Evolutionary conservation across 192 early-diverging fungal genomes (phyloP).

Genomic region (Pilaira anomala): DNA sequence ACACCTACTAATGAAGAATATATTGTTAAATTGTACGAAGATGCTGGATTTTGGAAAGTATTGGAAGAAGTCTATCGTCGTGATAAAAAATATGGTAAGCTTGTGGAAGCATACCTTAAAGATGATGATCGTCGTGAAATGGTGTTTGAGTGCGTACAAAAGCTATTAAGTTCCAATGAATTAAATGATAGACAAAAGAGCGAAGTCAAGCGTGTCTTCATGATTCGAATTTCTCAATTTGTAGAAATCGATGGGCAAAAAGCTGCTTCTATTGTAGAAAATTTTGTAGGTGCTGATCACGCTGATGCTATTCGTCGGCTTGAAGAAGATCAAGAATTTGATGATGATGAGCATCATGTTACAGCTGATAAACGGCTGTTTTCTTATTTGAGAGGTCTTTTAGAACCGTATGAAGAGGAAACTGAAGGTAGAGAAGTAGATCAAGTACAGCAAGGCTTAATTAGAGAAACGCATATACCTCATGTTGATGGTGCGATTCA

Average conservation of each 20-base stretch:
- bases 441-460: background rate
- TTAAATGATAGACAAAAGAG: slow-evolving; percentile 45
- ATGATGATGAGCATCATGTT: slow-evolving; percentile 35
- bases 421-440: slow-evolving; percentile 3
- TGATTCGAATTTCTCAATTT: slow-evolving; percentile 51
- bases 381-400: slow-evolving; percentile 52
- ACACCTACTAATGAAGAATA: slow-evolving; percentile 48
- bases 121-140: slow-evolving; percentile 43
- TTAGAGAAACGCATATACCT: background rate
- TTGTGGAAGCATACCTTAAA: slow-evolving; percentile 54
- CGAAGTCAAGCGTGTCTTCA: slow-evolving; percentile 46
- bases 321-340: slow-evolving; percentile 36
- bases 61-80: slow-evolving; percentile 53
- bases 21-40: slow-evolving; percentile 50
- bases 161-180: slow-evolving; percentile 37
- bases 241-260: slow-evolving; percentile 60
- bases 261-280: slow-evolving; percentile 49
- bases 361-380: slow-evolving; percentile 46
- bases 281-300: slow-evolving; percentile 52
- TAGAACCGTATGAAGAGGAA: slow-evolving; percentile 37
- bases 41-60: slow-evolving; percentile 57
- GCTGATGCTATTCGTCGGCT: slow-evolving; percentile 43
- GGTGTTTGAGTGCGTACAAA: slow-evolving; percentile 53
- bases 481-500: slow-evolving; percentile 37
- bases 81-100: slow-evolving; percentile 51